Percentiles rank a stretch among this genome's conserved stretches.
These are phyloP conservation scores for Eucalyptus albens DNA, from an alignment of 345 rosid genomes.

Conservation along the genomic window DNA sequence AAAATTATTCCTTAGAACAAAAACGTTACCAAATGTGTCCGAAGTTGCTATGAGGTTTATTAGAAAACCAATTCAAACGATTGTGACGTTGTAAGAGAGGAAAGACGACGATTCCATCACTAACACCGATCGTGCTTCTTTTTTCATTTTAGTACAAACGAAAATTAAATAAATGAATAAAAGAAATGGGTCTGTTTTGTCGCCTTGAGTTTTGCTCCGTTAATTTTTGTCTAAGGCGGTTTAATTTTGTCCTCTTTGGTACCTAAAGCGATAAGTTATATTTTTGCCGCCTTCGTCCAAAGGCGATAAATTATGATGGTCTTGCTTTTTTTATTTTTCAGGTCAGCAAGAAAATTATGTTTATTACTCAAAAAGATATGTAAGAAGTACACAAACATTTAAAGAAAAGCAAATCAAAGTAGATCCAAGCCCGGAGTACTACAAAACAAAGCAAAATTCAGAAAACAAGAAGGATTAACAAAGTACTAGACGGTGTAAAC, in stretches of 20 bases:
- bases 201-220: neutral
- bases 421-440: too few relatives aligned
- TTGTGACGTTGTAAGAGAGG: neutral
- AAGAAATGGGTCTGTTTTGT: neutral
- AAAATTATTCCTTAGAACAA: too few relatives aligned
- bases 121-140: neutral
- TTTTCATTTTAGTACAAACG: neutral
- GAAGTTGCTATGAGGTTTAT: neutral
- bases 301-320: too few relatives aligned
- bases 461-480: too few relatives aligned
- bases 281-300: too few relatives aligned
- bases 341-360: too few relatives aligned
- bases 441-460: too few relatives aligned
- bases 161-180: neutral
- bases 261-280: neutral
- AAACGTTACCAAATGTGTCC: too few relatives aligned
- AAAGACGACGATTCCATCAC: neutral
- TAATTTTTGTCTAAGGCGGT: neutral
- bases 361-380: too few relatives aligned
- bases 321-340: too few relatives aligned
- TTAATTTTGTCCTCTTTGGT: neutral
- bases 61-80: neutral
- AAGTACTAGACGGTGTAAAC: rapidly evolving
- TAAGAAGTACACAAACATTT: too few relatives aligned
- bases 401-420: too few relatives aligned